Evolutionary conservation across 768 basidiomycete species (phyloP), one percentile per base, ranked within the genome.

Genomic region (Kondoa subrosea): DNA sequence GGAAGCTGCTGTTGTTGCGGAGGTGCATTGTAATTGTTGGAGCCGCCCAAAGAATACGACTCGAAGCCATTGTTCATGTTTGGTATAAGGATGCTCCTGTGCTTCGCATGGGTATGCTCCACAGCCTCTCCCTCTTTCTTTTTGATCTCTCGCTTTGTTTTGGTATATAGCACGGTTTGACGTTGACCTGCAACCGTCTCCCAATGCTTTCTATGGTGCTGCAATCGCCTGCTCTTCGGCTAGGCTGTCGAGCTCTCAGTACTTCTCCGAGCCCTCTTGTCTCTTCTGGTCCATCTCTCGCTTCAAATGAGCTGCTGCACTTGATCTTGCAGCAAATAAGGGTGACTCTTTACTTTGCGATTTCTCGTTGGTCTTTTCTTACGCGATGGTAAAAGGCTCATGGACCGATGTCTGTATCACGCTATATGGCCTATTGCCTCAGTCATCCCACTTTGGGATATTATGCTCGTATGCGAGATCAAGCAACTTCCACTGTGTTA

Each of bases 351-450:
- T 30, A 14, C 30, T 14, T 40, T 8, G 62, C 17, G 2, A 25
- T 27, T 14, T 31, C 25, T 21, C 26, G 58, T 29, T 66, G 56
- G 56, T 33, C 21, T 27, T 1, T 8, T 4, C 33, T 4, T 26
- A 31, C 1, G 3, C 29, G 27, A 62, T 56, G 26, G 3, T 66
- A n/a, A 50, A 50, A 95, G 91, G 83, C 86, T 1, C 87, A 88
- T 30, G 95, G 95, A 0, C 92, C 95, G 0, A 80, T 97, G 63
- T 84, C 91, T 0, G 83, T 91, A 72, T 81, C 92, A 61, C 84
- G 84, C 0, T 97, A 93, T 79, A 95, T 95, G 87, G 86, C 88
- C 72, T 82, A 88, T 71, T 92, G 90, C 71, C 83, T 97, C 2
- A 82, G 85, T 0, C 92, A 96, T 78, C 91, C 92, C 0, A 86